phyloP scores from a whole-genome alignment of 441 rosid species.

The Omphalea diandra region DNA sequence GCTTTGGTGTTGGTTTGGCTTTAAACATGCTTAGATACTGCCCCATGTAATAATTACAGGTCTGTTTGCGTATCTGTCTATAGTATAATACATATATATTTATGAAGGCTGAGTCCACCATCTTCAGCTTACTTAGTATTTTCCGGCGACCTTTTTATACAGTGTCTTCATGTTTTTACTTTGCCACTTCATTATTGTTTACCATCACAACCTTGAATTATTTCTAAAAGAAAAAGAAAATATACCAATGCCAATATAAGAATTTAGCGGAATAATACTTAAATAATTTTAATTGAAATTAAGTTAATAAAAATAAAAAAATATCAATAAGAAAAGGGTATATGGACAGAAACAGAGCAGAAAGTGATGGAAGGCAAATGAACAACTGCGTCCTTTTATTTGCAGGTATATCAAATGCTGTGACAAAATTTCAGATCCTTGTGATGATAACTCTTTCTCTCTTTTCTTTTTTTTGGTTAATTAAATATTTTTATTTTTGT shows the following conservation, averaged over 20 bases:
- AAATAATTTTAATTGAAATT: too few relatives aligned
- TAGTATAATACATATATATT: too few relatives aligned
- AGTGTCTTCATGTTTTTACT: slow-evolving; percentile 1
- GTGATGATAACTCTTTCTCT: slow-evolving; percentile 9
- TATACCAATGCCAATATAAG: too few relatives aligned
- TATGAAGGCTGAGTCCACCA: slow-evolving; percentile 17
- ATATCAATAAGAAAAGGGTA: neutral
- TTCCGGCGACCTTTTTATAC: slow-evolving; percentile 32
- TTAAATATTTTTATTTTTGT: neutral
- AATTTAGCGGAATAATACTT: too few relatives aligned
- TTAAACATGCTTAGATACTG: too few relatives aligned
- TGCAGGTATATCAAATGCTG: slow-evolving; percentile 11
- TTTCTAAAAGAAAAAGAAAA: too few relatives aligned
- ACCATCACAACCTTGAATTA: neutral
- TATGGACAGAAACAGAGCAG: neutral
- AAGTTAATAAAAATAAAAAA: neutral
- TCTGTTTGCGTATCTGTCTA: too few relatives aligned
- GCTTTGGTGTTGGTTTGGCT: too few relatives aligned
- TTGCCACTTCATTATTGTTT: neutral
- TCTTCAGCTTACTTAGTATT: slow-evolving; percentile 27
- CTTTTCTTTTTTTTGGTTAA: neutral
- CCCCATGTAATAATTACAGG: slow-evolving; percentile 1
- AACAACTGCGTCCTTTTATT: slow-evolving; percentile 10
- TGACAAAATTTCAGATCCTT: slow-evolving; percentile 19
- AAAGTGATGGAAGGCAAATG: slow-evolving; percentile 14